A percentile compares a stretch with the other conserved stretches of the same genome.
These are phyloP conservation scores for Primulina huaijiensis DNA, from an alignment of 257 asterid genomes.

Conservation along the genomic window DNA sequence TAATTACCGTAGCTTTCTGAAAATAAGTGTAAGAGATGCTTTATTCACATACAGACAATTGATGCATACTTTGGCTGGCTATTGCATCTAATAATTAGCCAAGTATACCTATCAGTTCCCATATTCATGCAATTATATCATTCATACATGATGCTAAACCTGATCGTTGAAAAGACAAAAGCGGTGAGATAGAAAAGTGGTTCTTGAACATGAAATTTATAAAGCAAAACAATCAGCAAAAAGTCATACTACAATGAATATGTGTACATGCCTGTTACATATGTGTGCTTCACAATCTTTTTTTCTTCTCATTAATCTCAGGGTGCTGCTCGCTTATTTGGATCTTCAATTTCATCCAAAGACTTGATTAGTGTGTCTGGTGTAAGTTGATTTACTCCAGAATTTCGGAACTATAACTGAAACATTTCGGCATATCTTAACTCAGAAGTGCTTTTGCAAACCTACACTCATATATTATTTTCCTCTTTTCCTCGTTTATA, in stretches of 20 bases:
- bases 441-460: conserved; percentile 1
- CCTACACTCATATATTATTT: not conserved
- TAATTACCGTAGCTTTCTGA: not conserved
- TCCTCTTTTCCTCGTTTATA: not conserved
- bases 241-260: conserved; percentile 1
- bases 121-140: not conserved
- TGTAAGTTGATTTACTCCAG: conserved; percentile 47
- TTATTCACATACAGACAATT: conserved; percentile 1
- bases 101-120: conserved; percentile 5
- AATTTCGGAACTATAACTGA: conserved; percentile 1
- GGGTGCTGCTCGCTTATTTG: conserved; percentile 98
- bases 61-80: conserved; percentile 1
- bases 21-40: not conserved
- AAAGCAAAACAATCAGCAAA: not conserved
- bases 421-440: conserved; percentile 13
- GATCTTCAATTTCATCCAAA: conserved; percentile 78
- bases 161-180: conserved; percentile 5
- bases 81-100: not conserved
- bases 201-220: not conserved
- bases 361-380: conserved; percentile 87
- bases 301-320: conserved; percentile 36
- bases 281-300: conserved; percentile 7
- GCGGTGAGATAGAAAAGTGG: too few species aligned
- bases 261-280: conserved; percentile 11
- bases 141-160: not conserved